A percentile compares a stretch with the other conserved stretches of the same genome.
phyloP scores from a whole-genome alignment of 345 rosid species.

The Camelina laxa region DNA sequence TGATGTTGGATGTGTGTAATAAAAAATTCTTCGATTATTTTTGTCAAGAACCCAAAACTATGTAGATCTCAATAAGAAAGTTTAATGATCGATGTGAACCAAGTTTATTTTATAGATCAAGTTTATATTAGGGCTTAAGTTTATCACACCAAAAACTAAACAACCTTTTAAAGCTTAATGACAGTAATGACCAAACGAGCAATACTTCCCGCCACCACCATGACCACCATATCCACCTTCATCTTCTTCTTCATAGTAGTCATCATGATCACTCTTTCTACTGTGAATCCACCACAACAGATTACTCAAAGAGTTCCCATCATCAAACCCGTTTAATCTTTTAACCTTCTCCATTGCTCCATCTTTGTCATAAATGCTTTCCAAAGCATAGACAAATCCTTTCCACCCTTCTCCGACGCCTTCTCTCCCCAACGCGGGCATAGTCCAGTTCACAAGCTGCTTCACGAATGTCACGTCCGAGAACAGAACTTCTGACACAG shows the following conservation, averaged over 20 bases:
- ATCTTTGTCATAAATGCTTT: constrained; percentile 69
- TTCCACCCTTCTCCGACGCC: constrained; percentile 94
- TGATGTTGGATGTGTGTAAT: no score
- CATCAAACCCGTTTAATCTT: constrained; percentile 62
- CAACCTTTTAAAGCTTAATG: constrained; percentile 44
- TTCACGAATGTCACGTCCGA: constrained; percentile 60
- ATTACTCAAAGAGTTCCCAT: constrained; percentile 81
- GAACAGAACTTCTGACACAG: constrained; percentile 73
- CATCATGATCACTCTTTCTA: constrained; percentile 52
- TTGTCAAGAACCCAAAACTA: no score
- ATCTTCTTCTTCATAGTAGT: constrained; percentile 16
- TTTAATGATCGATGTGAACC: no score
- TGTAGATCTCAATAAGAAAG: no score
- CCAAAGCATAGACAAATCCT: constrained; percentile 84
- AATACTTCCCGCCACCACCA: constrained; percentile 60
- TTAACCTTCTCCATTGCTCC: constrained; percentile 66
- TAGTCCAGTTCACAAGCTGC: constrained; percentile 82
- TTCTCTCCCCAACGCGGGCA: constrained; percentile 69
- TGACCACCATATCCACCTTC: constrained; percentile 29
- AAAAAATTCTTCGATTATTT: no score
- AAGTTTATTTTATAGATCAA: neutral
- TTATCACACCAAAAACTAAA: neutral
- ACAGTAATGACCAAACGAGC: constrained; percentile 78
- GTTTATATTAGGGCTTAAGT: neutral
- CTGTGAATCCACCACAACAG: constrained; percentile 95